A percentile compares a stretch with the other conserved stretches of the same genome.
Conservation (phyloP, 139 green algal species). For the Eudorina sp. region DNA sequence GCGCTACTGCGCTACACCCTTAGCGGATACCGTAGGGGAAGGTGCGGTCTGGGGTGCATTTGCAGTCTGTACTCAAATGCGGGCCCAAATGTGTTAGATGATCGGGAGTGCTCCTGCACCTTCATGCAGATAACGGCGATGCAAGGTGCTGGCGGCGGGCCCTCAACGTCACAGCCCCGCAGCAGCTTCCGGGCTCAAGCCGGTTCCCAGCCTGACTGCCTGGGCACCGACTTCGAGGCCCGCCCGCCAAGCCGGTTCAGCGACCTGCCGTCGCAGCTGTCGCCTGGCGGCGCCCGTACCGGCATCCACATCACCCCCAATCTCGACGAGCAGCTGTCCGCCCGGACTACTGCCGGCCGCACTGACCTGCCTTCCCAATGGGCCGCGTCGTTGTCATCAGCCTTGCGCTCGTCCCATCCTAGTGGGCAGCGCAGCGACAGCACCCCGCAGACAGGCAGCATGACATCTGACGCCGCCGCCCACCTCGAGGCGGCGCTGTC, state of each 20-base stretch:
- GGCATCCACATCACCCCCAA: not conserved
- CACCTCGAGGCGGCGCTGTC: not conserved
- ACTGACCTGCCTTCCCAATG: not conserved
- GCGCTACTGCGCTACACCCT: not conserved
- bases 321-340: not conserved
- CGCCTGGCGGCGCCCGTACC: not conserved
- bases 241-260: not conserved
- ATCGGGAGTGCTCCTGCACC: no score
- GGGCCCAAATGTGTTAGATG: no score
- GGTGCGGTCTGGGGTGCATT: no score
- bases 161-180: not conserved
- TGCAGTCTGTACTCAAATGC: no score
- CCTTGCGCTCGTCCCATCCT: not conserved
- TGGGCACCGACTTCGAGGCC: not conserved
- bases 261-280: not conserved
- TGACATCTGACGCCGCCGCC: not conserved
- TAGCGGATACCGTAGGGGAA: no score
- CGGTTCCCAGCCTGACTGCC: not conserved
- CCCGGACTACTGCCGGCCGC: not conserved
- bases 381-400: not conserved
- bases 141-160: not conserved
- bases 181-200: not conserved
- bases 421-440: not conserved
- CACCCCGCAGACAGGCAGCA: not conserved
- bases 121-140: constrained; percentile 2